phyloP scores from a whole-genome alignment of 1,284 basidiomycete genomes.

The Leccinum fuscescens region DNA sequence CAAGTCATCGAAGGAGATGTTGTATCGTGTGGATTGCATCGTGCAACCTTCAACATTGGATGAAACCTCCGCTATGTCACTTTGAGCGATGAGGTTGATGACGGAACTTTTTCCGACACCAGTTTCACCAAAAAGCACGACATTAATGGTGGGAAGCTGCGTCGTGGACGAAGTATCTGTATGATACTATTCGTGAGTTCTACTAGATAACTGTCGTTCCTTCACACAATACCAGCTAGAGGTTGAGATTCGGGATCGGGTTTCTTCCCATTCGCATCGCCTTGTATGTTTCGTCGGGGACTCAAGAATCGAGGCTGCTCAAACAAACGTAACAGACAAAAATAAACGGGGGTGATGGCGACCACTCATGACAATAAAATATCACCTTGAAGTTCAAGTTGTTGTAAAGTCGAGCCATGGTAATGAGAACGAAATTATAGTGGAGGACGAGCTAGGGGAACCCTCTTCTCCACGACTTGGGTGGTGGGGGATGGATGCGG shows the following conservation, averaged over 20 bases:
- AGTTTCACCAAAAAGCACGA: conserved; percentile 34
- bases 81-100: conserved; percentile 34
- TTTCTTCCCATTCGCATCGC: neutral
- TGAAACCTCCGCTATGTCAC: conserved; percentile 27
- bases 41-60: conserved; percentile 32
- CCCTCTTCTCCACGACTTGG: conserved; percentile 8
- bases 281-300: neutral
- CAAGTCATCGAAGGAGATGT: conserved; percentile 21
- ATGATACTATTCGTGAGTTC: conserved; percentile 9
- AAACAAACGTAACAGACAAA: neutral
- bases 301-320: neutral
- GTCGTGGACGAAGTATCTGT: neutral
- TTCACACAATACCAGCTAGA: conserved; percentile 15
- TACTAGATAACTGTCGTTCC: neutral
- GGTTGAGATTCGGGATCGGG: neutral
- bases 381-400: conserved; percentile 11
- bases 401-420: neutral
- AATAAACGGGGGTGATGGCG: conserved; percentile 1
- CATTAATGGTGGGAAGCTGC: conserved; percentile 16
- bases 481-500: conserved; percentile 8
- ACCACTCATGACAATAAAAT: neutral
- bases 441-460: neutral
- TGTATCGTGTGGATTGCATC: conserved; percentile 27
- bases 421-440: conserved; percentile 11
- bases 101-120: conserved; percentile 37